A percentile compares a stretch with the other conserved stretches of the same genome.
Conservation (phyloP, 441 rosid genomes). For the Geranium incanum region DNA sequence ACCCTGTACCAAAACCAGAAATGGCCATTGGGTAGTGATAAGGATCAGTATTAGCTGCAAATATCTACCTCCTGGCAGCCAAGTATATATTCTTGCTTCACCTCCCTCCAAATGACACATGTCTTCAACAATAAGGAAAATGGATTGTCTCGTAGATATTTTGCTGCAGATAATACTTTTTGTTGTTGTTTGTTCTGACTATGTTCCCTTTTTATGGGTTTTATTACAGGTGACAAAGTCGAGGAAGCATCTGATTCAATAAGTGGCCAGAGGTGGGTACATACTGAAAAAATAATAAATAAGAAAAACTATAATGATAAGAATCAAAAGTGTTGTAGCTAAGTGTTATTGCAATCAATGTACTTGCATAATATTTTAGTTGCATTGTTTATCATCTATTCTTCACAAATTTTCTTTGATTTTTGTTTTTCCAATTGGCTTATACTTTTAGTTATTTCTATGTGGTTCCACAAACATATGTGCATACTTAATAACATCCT, state of each 20-base stretch:
- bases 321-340: background rate
- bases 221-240: conserved; percentile 30
- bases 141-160: no score
- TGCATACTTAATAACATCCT: no score
- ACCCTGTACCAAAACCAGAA: background rate
- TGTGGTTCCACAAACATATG: no score
- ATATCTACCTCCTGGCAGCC: background rate
- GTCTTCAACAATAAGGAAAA: no score
- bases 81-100: no score
- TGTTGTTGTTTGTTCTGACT: conserved; percentile 11
- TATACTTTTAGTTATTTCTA: no score
- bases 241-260: conserved; percentile 27
- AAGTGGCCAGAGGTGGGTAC: conserved; percentile 30
- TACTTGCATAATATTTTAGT: background rate
- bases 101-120: no score
- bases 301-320: no score
- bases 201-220: conserved; percentile 13
- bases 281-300: background rate
- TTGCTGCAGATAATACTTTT: background rate
- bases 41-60: background rate
- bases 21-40: background rate
- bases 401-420: background rate
- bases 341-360: background rate
- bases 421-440: no score
- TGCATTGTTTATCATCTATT: background rate